Evolutionary conservation across 163 green algal species (phyloP), one percentile per base, ranked within the genome.

Genomic region (Prototheca wickerhamii): DNA sequence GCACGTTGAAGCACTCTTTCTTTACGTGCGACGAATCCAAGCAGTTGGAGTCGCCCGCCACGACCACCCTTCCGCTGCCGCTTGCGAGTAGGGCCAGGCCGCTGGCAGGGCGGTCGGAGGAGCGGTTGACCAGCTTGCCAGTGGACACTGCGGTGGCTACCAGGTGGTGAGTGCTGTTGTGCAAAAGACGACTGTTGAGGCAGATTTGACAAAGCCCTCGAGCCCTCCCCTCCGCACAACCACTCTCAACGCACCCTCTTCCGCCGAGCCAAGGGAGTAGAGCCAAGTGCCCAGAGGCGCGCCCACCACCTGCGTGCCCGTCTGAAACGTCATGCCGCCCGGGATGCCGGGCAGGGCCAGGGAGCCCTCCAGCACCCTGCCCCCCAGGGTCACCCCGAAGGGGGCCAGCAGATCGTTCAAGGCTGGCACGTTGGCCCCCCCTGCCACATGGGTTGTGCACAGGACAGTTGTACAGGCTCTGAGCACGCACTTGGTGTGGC

Each of bases 401-500:
- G 81, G 80, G 7, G 63, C 68, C 52, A 99, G 82, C 60, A 99
- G 72, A 43, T 97, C 90, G 71, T 99, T 99, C 20, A 99, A 68
- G 0, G 89, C 93, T 20, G 93, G 93, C 28, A 99, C 80, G 72
- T 99, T 97, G 30, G 84, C 81, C 23, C 93, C 93, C 15, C 92
- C 92, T 62, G 71, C 37, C 37, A 44, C 10, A 21, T 44, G 37
- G 37, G 10, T 21, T 2, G 10, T 1, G 10, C 37, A 15, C 1
- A 44, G 15, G 37, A 44, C 62, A 58, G 44, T 69, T 58, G 26
- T 25, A 40, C 17, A 25, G 31, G 8, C 46, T 31, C 21, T 29
- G 23, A 51, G 30, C 46, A 26, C 5, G 17, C 30, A 63, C 0
- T 12, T n/a, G 8, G 15, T 10, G 12, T 10, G n/a, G 31, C n/a